Base-by-base conservation (phyloP, 495 filamentous ascomycete species). In the Aspergillus hancockii region DNA sequence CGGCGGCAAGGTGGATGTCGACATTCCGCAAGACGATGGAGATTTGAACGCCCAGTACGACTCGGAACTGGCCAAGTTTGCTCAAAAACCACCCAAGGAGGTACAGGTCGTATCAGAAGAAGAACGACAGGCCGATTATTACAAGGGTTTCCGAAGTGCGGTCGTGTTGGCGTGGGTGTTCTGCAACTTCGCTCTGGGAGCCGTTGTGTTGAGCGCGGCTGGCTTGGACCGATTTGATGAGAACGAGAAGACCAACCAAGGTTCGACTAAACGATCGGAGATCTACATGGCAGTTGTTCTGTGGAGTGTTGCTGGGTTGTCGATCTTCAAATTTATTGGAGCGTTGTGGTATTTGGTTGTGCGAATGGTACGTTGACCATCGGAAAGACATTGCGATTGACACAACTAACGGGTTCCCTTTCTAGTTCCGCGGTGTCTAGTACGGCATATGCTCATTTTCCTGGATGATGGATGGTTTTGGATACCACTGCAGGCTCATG, bases 141-240 rank as follows among this genome's bases (percentile, higher is more conserved):
- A 99, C 80, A 92, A 93, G 67, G 94, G 93, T 43, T 96, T 99
- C 70, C 84, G 95, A 49, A 92, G 89, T 55, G 83, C 90, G 14
- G 92, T 96, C 65, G 95, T 99, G 55, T 79, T 99, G 52, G 83
- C 88, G 56, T 99, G 95, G 95, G 94, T 99, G 76, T 92, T 97
- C 67, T 93, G 86, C 64, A 99, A 99, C 74, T 90, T 98, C 67
- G 92, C 86, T 10, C 87, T 99, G 6, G 83, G 81, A 4, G 94
- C 94, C 0, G 83, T 93, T n/a, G 92, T 99, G 43, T 75, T 98
- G 57, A 90, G 87, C 61, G 84, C 89, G 1, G 95, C 87, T 22
- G 95, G 95, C 7, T 67, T 97, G 56, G 85, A 94, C 57, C 80
- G 79, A 19, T 79, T 94, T 41, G 73, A 76, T 38, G 62, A 67